Conservation (phyloP, 2,329 filamentous ascomycete species). For the Arthrobotrys musiformis region DNA sequence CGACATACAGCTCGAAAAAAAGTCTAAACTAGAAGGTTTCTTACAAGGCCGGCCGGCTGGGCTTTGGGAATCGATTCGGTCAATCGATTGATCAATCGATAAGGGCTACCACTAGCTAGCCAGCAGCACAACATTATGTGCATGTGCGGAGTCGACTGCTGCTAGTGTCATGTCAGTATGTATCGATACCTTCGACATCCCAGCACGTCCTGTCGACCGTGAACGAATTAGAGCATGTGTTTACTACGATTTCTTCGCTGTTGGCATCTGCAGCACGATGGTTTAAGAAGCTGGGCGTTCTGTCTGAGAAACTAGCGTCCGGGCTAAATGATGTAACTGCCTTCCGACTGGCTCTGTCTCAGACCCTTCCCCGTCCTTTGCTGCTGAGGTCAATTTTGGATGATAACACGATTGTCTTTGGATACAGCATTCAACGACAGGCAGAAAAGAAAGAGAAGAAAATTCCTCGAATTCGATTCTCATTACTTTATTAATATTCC, state of each 20-base stretch:
- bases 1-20: conserved; percentile 3
- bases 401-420: conserved; percentile 35
- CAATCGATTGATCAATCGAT: conserved; percentile 47
- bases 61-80: neutral
- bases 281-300: conserved; percentile 49
- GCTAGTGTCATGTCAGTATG: conserved; percentile 26
- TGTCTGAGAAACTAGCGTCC: conserved; percentile 33
- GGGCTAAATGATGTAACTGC: conserved; percentile 55
- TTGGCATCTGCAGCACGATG: conserved; percentile 49
- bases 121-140: conserved; percentile 14
- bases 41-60: conserved; percentile 1
- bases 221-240: conserved; percentile 47
- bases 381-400: conserved; percentile 1
- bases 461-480: neutral
- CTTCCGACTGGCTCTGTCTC: conserved; percentile 55
- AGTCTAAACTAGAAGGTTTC: conserved; percentile 47
- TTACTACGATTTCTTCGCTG: conserved; percentile 33
- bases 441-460: neutral
- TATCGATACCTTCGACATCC: conserved; percentile 43
- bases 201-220: conserved; percentile 4
- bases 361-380: conserved; percentile 43
- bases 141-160: conserved; percentile 26
- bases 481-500: conserved; percentile 24
- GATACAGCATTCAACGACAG: conserved; percentile 1
- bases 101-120: conserved; percentile 48